Evolutionary conservation across 1,284 basidiomycete species (phyloP).

Genomic region (Ceratobasidium papillatum): DNA sequence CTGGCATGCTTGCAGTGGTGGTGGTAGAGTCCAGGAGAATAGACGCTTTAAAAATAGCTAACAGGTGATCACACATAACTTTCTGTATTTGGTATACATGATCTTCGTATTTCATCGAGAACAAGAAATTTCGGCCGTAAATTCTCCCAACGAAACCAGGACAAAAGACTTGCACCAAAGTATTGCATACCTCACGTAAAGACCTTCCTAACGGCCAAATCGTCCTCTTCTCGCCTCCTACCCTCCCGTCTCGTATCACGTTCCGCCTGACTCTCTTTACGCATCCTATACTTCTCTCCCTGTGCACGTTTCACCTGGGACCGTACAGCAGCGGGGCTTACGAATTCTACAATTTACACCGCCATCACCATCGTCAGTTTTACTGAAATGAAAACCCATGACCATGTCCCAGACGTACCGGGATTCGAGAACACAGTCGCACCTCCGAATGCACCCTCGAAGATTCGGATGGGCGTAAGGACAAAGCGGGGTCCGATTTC

Average conservation of each 20-base stretch:
- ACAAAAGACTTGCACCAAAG: not conserved
- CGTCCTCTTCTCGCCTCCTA: constrained; percentile 76
- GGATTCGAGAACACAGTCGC: constrained; percentile 97
- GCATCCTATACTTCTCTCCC: constrained; percentile 80
- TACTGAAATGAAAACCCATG: constrained; percentile 26
- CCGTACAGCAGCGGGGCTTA: constrained; percentile 86
- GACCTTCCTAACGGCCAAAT: constrained; percentile 85
- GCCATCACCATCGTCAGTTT: not conserved
- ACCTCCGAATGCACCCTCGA: constrained; percentile 96
- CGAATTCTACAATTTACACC: constrained; percentile 70
- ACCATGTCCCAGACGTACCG: constrained; percentile 61
- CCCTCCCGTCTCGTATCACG: constrained; percentile 70
- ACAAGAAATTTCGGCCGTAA: not conserved
- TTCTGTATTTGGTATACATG: not conserved
- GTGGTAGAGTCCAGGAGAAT: constrained; percentile 6
- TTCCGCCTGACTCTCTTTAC: constrained; percentile 82
- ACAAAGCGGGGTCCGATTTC: constrained; percentile 99
- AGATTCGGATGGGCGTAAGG: constrained; percentile 96
- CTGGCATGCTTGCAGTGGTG: constrained; percentile 11
- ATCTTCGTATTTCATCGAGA: not conserved
- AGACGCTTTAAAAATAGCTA: not conserved
- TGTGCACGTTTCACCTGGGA: constrained; percentile 75
- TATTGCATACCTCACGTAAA: constrained; percentile 67
- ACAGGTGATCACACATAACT: not conserved
- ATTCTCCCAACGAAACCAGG: not conserved